phyloP scores from a whole-genome alignment of 805 yeast genomes.

The Yamadazyma sp. region DNA sequence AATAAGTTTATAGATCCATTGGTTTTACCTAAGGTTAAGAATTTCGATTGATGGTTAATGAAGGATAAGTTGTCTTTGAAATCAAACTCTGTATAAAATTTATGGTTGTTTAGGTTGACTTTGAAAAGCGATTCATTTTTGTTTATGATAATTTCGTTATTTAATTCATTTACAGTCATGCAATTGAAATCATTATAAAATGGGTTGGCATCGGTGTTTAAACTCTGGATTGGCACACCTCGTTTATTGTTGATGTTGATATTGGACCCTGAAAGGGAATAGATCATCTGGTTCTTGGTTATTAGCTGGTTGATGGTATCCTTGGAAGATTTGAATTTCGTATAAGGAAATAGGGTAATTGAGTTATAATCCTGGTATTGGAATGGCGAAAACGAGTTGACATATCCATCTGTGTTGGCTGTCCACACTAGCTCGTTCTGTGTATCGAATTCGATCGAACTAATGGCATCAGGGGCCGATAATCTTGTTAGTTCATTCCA shows the following conservation, averaged over 20 bases:
- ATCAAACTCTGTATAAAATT: conserved; percentile 20
- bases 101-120: conserved; percentile 33
- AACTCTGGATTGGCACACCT: conserved; percentile 24
- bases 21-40: conserved; percentile 54
- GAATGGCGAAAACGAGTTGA: conserved; percentile 30
- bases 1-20: conserved; percentile 63
- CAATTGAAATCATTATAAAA: conserved; percentile 11
- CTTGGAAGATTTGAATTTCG: conserved; percentile 30
- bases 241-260: conserved; percentile 33
- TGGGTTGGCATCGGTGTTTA: conserved; percentile 10
- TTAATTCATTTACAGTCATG: conserved; percentile 16
- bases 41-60: conserved; percentile 45
- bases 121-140: conserved; percentile 23
- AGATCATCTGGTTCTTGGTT: conserved; percentile 32
- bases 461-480: conserved; percentile 12
- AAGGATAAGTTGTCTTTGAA: conserved; percentile 46
- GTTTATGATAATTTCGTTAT: conserved; percentile 27
- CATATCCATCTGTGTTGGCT: conserved; percentile 62
- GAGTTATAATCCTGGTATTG: conserved; percentile 11
- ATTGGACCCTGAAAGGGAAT: conserved; percentile 27
- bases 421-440: conserved; percentile 81
- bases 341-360: conserved; percentile 28
- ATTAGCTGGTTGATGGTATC: conserved; percentile 25
- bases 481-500: conserved; percentile 44
- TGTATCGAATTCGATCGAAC: conserved; percentile 55